phyloP scores from a whole-genome alignment of 805 yeast species.

The Saturnispora besseyi region DNA sequence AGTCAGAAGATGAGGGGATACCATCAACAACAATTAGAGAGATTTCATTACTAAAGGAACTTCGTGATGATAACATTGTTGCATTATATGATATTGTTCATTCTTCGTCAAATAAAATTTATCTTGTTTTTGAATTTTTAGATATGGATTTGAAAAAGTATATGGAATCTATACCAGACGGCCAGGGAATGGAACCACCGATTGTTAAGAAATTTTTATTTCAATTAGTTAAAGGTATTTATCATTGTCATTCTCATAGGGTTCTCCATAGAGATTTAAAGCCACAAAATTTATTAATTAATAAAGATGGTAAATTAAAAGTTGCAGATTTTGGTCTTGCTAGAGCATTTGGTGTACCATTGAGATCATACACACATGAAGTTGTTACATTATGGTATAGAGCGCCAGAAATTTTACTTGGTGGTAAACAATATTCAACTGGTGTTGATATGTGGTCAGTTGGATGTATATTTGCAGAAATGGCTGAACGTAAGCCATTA shows the following conservation, averaged over 20 bases:
- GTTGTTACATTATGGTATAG: slow-evolving; percentile 98
- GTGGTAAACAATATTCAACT: slow-evolving; percentile 94
- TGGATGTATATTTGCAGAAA: slow-evolving; percentile 96
- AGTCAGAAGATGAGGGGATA: slow-evolving; percentile 96
- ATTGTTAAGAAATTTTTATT: slow-evolving; percentile 90
- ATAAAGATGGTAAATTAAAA: slow-evolving; percentile 90
- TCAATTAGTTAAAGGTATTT: slow-evolving; percentile 84
- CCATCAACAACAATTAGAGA: slow-evolving; percentile 98
- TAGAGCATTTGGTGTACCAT: slow-evolving; percentile 94
- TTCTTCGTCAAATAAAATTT: slow-evolving; percentile 84
- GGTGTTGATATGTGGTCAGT: slow-evolving; percentile 99
- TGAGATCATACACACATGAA: slow-evolving; percentile 94
- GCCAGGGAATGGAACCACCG: slow-evolving; percentile 80
- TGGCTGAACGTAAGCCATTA: slow-evolving; percentile 90
- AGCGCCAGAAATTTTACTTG: slow-evolving; percentile 90
- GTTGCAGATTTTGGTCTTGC: slow-evolving; percentile 93
- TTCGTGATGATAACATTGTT: slow-evolving; percentile 89
- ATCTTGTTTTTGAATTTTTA: slow-evolving; percentile 86
- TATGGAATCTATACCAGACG: slow-evolving; percentile 91
- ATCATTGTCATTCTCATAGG: slow-evolving; percentile 90
- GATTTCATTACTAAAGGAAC: slow-evolving; percentile 86
- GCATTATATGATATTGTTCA: slow-evolving; percentile 89
- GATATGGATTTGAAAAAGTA: slow-evolving; percentile 93
- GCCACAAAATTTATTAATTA: slow-evolving; percentile 91
- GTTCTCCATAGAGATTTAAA: slow-evolving; percentile 92